phyloP scores from a whole-genome alignment of 1,139 yeast genomes.

The Yamadazyma sp. region DNA sequence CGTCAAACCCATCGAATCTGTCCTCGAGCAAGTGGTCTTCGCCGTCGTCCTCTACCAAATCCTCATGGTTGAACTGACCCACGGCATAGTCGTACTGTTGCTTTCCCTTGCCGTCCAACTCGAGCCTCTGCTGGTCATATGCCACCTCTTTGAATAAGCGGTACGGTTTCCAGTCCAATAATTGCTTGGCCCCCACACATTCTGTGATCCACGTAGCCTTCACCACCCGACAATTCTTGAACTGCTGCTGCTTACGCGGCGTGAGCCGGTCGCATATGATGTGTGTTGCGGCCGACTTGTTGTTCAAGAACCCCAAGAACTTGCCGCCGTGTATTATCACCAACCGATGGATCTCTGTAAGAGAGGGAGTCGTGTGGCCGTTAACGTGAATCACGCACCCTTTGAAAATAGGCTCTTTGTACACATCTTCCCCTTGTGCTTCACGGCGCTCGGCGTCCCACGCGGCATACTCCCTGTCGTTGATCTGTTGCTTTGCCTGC shows the following conservation, averaged over 20 bases:
- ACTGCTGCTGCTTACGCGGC: slow-evolving; percentile 68
- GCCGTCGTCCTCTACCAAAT: slow-evolving; percentile 11
- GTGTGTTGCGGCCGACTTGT: slow-evolving; percentile 79
- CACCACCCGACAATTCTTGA: slow-evolving; percentile 70
- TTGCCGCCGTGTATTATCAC: slow-evolving; percentile 80
- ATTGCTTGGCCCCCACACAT: slow-evolving; percentile 45
- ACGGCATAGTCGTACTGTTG: slow-evolving; percentile 7
- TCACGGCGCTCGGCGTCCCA: slow-evolving; percentile 48
- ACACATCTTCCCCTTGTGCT: slow-evolving; percentile 19
- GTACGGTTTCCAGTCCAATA: slow-evolving; percentile 71
- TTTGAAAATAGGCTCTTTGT: slow-evolving; percentile 47
- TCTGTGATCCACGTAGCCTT: slow-evolving; percentile 81
- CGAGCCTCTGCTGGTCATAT: slow-evolving; percentile 49
- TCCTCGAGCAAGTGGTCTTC: slow-evolving; percentile 10
- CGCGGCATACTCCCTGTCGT: slow-evolving; percentile 53
- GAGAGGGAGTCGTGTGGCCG: slow-evolving; percentile 82
- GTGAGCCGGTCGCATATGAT: slow-evolving; percentile 79
- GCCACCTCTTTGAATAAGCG: slow-evolving; percentile 52
- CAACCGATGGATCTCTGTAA: slow-evolving; percentile 66
- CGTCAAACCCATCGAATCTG: slow-evolving; percentile 1
- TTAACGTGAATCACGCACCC: slow-evolving; percentile 74
- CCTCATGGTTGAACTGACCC: slow-evolving; percentile 10
- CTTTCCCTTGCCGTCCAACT: slow-evolving; percentile 16
- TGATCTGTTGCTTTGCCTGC: slow-evolving; percentile 62
- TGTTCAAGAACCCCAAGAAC: slow-evolving; percentile 64